Percentiles rank a stretch among this genome's conserved stretches.
Conservation (phyloP, 2,329 filamentous ascomycete genomes). For the Tolypocladium pustulatum region DNA sequence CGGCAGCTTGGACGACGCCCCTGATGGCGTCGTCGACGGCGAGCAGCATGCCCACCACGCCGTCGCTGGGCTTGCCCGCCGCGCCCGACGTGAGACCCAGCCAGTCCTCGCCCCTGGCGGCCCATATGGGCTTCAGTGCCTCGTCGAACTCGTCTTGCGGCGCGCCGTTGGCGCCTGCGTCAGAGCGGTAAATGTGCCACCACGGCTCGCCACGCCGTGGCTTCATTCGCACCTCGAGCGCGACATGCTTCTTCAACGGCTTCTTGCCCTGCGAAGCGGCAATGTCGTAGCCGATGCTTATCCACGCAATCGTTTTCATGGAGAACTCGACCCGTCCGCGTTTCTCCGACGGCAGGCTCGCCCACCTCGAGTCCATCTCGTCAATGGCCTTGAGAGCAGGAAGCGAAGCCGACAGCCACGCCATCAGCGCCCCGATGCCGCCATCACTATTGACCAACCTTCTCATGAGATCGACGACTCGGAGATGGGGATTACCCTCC, state of each 20-base stretch:
- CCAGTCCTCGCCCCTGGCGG: constrained; percentile 32
- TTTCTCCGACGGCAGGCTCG: constrained; percentile 25
- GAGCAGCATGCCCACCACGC: constrained; percentile 35
- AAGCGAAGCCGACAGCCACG: constrained; percentile 48
- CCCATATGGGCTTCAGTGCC: constrained; percentile 35
- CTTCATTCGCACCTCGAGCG: constrained; percentile 41
- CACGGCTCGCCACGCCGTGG: constrained; percentile 34
- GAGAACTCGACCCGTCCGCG: constrained; percentile 40
- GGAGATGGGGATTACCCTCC: constrained; percentile 55
- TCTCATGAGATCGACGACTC: constrained; percentile 48
- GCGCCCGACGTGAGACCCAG: constrained; percentile 36
- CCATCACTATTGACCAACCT: constrained; percentile 44
- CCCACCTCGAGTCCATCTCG: constrained; percentile 47
- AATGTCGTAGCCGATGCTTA: constrained; percentile 43
- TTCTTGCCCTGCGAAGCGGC: constrained; percentile 9
- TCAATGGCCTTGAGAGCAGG: constrained; percentile 54
- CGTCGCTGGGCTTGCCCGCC: constrained; percentile 27
- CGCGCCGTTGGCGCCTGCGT: constrained; percentile 7
- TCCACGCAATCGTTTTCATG: constrained; percentile 45
- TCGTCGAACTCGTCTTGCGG: constrained; percentile 23
- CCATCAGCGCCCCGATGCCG: constrained; percentile 41
- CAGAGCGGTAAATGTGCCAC: constrained; percentile 38
- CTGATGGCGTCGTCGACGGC: constrained; percentile 37
- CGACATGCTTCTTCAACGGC: constrained; percentile 24
- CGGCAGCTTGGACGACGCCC: constrained; percentile 9